Evolutionary conservation across 345 rosid genomes (phyloP).

Genomic region (Alliaria petiolata): DNA sequence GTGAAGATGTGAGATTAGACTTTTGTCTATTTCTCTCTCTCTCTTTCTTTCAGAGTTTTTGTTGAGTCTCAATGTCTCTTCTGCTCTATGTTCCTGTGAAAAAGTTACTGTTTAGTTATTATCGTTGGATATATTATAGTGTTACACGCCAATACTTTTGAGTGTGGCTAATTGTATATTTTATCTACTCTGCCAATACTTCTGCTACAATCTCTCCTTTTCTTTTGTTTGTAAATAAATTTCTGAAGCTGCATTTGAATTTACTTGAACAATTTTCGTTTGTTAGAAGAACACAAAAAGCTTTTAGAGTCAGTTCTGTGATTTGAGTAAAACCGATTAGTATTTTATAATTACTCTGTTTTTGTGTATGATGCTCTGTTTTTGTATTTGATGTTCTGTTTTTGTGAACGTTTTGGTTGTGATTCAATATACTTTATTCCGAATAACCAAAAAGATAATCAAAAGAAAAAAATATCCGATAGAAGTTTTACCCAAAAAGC

Average conservation of each 20-base stretch:
- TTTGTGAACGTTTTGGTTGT: neutral
- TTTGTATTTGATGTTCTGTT: neutral
- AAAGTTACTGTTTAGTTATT: neutral
- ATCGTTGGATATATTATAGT: neutral
- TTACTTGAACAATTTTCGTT: neutral
- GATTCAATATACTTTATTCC: too few species aligned
- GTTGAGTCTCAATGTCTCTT: slow-evolving; percentile 4
- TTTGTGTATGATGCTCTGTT: neutral
- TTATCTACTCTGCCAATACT: neutral
- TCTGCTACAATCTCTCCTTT: neutral
- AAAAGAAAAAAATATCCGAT: too few species aligned
- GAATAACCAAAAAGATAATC: too few species aligned
- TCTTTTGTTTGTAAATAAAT: neutral
- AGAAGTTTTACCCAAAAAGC: too few species aligned
- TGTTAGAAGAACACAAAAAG: too few species aligned
- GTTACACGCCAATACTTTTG: neutral
- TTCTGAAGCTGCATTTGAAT: neutral
- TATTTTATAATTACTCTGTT: too few species aligned
- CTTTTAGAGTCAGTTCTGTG: too few species aligned
- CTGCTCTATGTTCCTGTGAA: neutral
- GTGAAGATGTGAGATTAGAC: slow-evolving; percentile 1
- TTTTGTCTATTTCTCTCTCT: neutral
- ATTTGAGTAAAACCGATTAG: too few species aligned
- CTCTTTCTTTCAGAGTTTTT: neutral
- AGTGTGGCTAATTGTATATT: slow-evolving; percentile 1